A percentile compares a stretch with the other conserved stretches of the same genome.
These are phyloP conservation scores for Petunia hybrid DNA, from an alignment of 305 asterid species.

Conservation along the genomic window DNA sequence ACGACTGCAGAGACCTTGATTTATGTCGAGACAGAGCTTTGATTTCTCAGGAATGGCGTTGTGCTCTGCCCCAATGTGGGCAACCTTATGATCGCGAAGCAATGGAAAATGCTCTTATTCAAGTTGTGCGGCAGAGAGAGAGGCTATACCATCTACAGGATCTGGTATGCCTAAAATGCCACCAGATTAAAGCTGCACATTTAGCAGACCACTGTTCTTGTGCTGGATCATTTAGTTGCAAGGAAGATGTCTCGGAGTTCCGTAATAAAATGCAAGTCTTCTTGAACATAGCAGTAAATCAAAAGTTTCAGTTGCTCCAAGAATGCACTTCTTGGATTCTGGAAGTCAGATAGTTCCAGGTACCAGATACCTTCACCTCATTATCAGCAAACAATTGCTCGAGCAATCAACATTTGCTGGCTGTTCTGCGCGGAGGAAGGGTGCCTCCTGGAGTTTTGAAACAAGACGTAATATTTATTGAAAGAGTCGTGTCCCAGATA, in stretches of 20 bases:
- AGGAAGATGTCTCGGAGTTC: constrained; percentile 68
- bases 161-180: constrained; percentile 87
- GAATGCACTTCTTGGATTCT: constrained; percentile 84
- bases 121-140: constrained; percentile 86
- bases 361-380: background rate
- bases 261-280: constrained; percentile 68
- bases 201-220: constrained; percentile 80
- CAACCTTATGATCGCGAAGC: constrained; percentile 87
- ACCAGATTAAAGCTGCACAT: constrained; percentile 86
- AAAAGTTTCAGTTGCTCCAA: constrained; percentile 77
- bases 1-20: constrained; percentile 90
- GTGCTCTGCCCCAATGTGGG: constrained; percentile 80
- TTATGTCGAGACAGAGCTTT: constrained; percentile 70
- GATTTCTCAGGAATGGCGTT: constrained; percentile 77
- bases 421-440: background rate
- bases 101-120: constrained; percentile 85
- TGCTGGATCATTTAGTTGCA: constrained; percentile 88
- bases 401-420: background rate
- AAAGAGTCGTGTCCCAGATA: background rate
- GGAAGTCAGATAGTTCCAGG: constrained; percentile 47
- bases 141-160: constrained; percentile 90
- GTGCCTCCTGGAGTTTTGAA: background rate
- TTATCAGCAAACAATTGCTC: background rate
- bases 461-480: background rate
- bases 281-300: constrained; percentile 67